Conservation (phyloP, 169 alveolate genomes). For the Plasmodium cynomolgi region DNA sequence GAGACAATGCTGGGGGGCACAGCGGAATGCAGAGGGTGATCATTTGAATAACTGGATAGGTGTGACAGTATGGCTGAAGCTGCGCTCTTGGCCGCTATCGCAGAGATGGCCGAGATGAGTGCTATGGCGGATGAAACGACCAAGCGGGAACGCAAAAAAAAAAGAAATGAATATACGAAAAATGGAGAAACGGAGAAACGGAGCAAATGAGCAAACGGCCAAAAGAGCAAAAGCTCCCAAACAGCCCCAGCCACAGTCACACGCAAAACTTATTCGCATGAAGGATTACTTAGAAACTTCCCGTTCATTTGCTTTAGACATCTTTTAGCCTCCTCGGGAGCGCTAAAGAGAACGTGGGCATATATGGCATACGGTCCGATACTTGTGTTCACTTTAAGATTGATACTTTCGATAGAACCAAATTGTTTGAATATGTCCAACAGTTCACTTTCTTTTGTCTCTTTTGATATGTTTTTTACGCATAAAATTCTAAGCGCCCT, state of each 20-base stretch:
- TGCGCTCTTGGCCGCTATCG: neutral
- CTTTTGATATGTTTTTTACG: slow-evolving; percentile 73
- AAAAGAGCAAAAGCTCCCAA: neutral
- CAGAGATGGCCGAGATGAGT: neutral
- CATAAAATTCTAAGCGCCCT: slow-evolving; percentile 56
- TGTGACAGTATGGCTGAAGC: neutral
- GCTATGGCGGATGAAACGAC: neutral
- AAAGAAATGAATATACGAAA: neutral
- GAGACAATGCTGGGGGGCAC: neutral
- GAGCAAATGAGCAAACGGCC: neutral
- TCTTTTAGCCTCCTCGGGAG: slow-evolving; percentile 75
- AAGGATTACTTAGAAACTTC: slow-evolving; percentile 64
- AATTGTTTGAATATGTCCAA: slow-evolving; percentile 55
- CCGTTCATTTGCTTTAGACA: slow-evolving; percentile 76
- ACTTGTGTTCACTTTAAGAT: slow-evolving; percentile 70
- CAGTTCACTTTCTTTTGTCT: slow-evolving; percentile 73
- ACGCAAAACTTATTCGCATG: neutral
- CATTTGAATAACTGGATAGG: neutral
- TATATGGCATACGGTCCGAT: slow-evolving; percentile 74
- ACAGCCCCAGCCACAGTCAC: neutral
- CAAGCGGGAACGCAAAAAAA: neutral
- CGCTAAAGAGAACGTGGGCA: slow-evolving; percentile 72
- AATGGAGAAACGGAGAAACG: neutral
- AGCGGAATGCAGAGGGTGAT: neutral
- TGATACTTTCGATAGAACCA: slow-evolving; percentile 75